Percentiles rank a stretch among this genome's conserved stretches.
Conservation (phyloP, 1,284 basidiomycete genomes). For the Rhodotorula sp. region DNA sequence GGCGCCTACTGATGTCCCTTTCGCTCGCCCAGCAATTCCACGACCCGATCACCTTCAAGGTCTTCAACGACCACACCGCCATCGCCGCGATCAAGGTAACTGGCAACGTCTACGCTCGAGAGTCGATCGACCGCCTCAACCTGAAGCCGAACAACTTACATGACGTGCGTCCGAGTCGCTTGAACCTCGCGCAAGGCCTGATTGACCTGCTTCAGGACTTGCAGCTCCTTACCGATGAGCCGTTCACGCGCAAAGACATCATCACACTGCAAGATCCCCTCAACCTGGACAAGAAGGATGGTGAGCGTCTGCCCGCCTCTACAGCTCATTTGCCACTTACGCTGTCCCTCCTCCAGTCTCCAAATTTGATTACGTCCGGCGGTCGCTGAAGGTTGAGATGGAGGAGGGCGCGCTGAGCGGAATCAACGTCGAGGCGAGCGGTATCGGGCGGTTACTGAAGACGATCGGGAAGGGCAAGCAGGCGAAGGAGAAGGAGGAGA, state of each 20-base stretch:
- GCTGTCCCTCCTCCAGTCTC: constrained; percentile 19
- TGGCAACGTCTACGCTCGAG: constrained; percentile 85
- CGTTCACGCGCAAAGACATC: constrained; percentile 81
- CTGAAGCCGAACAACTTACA: constrained; percentile 66
- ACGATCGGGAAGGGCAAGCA: constrained; percentile 27
- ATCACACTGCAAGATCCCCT: constrained; percentile 62
- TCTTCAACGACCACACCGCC: constrained; percentile 56
- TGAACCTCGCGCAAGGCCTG: background rate
- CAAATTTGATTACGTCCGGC: constrained; percentile 48
- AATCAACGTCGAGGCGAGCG: constrained; percentile 31
- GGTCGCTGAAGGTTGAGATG: constrained; percentile 43
- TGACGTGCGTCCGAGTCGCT: constrained; percentile 54
- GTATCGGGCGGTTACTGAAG: constrained; percentile 33
- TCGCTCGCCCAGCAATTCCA: constrained; percentile 39
- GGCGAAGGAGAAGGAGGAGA: constrained; percentile 10
- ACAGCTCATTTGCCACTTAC: background rate
- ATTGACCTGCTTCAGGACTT: rapidly evolving
- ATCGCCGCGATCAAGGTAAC: constrained; percentile 51
- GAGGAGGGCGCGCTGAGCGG: constrained; percentile 20
- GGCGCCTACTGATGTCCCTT: too few relatives aligned
- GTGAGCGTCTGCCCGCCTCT: background rate
- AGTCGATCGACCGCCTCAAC: constrained; percentile 62
- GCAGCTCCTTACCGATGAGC: constrained; percentile 70
- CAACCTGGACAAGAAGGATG: constrained; percentile 45
- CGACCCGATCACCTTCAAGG: constrained; percentile 54